Evolutionary conservation across 2,329 filamentous ascomycete species (phyloP), one percentile per base, ranked within the genome.

Genomic region (Plenodomus lindquistii): DNA sequence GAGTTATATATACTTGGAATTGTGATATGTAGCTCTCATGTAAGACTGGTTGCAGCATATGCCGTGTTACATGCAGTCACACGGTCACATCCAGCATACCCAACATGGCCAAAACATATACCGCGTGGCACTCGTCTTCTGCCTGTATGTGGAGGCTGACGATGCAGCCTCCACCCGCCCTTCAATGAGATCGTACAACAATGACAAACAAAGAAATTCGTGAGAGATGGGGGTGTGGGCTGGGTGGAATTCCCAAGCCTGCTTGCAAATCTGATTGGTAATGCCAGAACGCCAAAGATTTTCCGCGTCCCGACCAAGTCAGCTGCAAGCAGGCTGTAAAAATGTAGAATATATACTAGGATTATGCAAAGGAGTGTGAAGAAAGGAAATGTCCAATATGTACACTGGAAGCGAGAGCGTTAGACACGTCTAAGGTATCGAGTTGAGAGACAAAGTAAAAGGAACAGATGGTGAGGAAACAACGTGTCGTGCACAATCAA

Each of bases 311-410:
- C 50, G 48, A 47, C 42, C 42, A 31, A 48, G 43, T 47, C 47
- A 48, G 35, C 35, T 35, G 34, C 42, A 49, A 57, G 50, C 49
- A 56, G 46, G 47, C 43, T 43, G 44, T 18, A 29, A 36, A 56
- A 41, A n/a, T n/a, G 19, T 42, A 43, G 57, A 44, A 45, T 34
- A 47, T 20, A 56, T 35, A 56, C 54, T 51, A 54, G 20, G 37
- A 52, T 60, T 57, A 59, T 42, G 57, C 48, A 38, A 60, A 57
- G 41, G 57, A 59, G 50, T 51, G 45, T 42, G 31, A 37, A 46
- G 48, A 50, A 18, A 37, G 22, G 34, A 51, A n/a, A 40, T 37
- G 42, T 34, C 39, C 42, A 58, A 52, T 56, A 57, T 60, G 39
- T 60, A 60, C 55, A 60, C 34, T 35, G 37, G 41, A 58, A 54